Conservation (phyloP, 2,329 filamentous ascomycete species). For the Epichloe amarillans region DNA sequence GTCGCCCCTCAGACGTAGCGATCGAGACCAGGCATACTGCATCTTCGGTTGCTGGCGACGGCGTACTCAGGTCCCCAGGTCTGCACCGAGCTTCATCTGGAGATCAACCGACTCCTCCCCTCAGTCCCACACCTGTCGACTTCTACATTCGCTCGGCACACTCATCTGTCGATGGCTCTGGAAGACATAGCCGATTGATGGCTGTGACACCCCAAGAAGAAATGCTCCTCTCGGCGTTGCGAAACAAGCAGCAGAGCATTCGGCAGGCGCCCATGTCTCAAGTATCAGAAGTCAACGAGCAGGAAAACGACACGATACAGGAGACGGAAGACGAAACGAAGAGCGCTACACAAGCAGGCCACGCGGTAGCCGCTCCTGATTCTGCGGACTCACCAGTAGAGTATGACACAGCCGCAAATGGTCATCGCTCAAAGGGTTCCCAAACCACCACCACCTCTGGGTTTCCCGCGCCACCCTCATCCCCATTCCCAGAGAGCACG, state of each 20-base stretch:
- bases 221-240: slow-evolving; percentile 42
- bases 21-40: slow-evolving; percentile 1
- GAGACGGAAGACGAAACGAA: not conserved
- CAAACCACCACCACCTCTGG: slow-evolving; percentile 20
- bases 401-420: not conserved
- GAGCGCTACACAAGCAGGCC: not conserved
- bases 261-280: slow-evolving; percentile 33
- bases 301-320: not conserved
- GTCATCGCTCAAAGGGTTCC: slow-evolving; percentile 16
- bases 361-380: not conserved
- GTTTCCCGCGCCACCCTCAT: slow-evolving; percentile 21
- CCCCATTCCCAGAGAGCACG: not conserved
- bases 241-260: slow-evolving; percentile 43
- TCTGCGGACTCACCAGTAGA: not conserved
- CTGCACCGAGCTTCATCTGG: slow-evolving; percentile 12
- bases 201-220: slow-evolving; percentile 45
- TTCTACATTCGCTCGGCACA: slow-evolving; percentile 29
- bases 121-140: slow-evolving; percentile 39
- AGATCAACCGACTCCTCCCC: slow-evolving; percentile 33
- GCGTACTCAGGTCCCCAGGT: not conserved
- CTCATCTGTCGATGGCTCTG: slow-evolving; percentile 23
- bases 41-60: not conserved
- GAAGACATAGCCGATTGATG: slow-evolving; percentile 33
- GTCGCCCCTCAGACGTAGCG: slow-evolving; percentile 12
- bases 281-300: slow-evolving; percentile 21